Percentiles rank a stretch among this genome's conserved stretches.
phyloP scores from a whole-genome alignment of 2,329 filamentous ascomycete genomes.

The Monosporascus sp. region DNA sequence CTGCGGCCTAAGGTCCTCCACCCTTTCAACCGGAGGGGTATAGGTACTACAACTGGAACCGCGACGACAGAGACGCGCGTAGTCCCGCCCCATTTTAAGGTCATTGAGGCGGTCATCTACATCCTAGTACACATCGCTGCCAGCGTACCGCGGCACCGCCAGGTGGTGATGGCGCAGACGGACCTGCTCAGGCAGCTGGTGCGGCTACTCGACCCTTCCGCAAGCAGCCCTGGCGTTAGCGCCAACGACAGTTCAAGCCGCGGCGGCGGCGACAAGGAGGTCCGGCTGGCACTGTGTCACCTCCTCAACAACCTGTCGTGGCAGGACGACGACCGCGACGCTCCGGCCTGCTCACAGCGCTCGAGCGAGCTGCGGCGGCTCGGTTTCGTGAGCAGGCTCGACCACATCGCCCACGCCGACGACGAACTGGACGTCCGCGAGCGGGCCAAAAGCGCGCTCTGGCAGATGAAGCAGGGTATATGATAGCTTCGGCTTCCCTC shows the following conservation, averaged over 20 bases:
- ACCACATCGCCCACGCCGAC: constrained; percentile 59
- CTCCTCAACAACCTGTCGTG: constrained; percentile 82
- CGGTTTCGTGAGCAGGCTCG: constrained; percentile 64
- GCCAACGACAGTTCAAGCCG: background rate
- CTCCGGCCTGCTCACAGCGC: constrained; percentile 59
- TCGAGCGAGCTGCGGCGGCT: constrained; percentile 64
- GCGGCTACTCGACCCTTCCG: constrained; percentile 54
- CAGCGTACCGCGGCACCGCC: constrained; percentile 70
- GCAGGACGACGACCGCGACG: constrained; percentile 68
- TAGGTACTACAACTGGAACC: background rate
- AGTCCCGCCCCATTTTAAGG: constrained; percentile 57
- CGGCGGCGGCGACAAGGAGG: constrained; percentile 60
- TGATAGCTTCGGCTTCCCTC: too few relatives aligned
- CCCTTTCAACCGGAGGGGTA: constrained; percentile 41
- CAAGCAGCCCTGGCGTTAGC: background rate
- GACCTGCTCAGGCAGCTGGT: constrained; percentile 69
- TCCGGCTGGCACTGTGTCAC: constrained; percentile 77
- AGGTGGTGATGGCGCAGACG: constrained; percentile 71
- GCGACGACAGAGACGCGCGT: constrained; percentile 39
- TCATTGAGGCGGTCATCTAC: constrained; percentile 72
- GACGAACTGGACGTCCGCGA: constrained; percentile 77
- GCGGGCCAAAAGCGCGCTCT: constrained; percentile 72
- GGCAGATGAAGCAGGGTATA: constrained; percentile 54
- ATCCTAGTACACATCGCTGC: constrained; percentile 87
- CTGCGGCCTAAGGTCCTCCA: constrained; percentile 58